Evolutionary conservation across 1,284 basidiomycete genomes (phyloP).

Genomic region (Athelia psychrophila): DNA sequence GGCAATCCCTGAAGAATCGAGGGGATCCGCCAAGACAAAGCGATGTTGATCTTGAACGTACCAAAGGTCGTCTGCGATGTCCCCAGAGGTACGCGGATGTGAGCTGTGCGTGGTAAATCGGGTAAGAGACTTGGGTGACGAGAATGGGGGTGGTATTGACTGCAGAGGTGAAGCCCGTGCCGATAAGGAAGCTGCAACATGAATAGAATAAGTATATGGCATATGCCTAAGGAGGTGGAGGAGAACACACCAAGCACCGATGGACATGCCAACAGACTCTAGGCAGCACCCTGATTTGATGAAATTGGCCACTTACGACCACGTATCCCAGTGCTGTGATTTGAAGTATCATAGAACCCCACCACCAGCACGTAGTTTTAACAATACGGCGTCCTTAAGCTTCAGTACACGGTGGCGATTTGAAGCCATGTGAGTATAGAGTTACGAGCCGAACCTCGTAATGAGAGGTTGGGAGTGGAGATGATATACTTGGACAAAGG

Average conservation of each 20-base stretch:
- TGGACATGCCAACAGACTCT: conserved; percentile 79
- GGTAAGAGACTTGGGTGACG: conserved; percentile 69
- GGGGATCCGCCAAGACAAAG: conserved; percentile 77
- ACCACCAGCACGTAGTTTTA: too few species aligned
- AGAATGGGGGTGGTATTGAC: conserved; percentile 71
- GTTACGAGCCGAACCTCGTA: too few species aligned
- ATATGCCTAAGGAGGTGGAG: too few species aligned
- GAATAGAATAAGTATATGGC: neutral
- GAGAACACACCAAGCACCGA: conserved; percentile 66
- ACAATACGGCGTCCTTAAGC: too few species aligned
- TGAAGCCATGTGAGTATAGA: too few species aligned
- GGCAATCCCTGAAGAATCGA: conserved; percentile 65
- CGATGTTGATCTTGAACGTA: conserved; percentile 58
- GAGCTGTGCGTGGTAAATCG: conserved; percentile 68
- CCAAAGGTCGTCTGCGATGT: conserved; percentile 76
- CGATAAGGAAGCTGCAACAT: conserved; percentile 72
- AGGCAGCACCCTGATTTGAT: too few species aligned
- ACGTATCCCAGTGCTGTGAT: too few species aligned
- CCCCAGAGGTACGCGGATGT: conserved; percentile 70
- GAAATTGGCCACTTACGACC: too few species aligned
- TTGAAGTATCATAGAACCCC: too few species aligned
- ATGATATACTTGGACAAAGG: too few species aligned
- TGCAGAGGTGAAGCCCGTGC: conserved; percentile 76
- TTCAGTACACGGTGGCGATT: too few species aligned
- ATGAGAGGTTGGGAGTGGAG: too few species aligned